Conservation (phyloP, 2,329 filamentous ascomycete species). For the Periconia sp. region DNA sequence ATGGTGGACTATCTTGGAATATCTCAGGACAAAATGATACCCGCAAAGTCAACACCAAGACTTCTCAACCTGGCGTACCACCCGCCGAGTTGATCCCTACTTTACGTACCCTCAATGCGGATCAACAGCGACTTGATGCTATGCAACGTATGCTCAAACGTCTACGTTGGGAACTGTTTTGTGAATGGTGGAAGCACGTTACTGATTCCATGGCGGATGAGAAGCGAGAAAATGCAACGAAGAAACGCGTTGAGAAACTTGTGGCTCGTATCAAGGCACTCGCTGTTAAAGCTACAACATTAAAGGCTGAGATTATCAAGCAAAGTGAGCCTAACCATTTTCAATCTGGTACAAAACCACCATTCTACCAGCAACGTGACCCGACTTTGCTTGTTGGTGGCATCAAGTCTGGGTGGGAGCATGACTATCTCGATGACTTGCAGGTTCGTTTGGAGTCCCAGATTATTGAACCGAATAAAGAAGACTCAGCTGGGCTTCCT, state of each 20-base stretch:
- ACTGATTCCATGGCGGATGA: conserved; percentile 21
- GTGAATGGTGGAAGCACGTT: conserved; percentile 51
- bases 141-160: conserved; percentile 19
- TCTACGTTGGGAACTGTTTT: conserved; percentile 50
- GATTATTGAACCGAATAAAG: background rate
- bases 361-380: conserved; percentile 43
- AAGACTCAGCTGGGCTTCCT: background rate
- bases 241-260: background rate
- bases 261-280: background rate
- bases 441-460: conserved; percentile 26
- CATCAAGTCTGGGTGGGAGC: conserved; percentile 48
- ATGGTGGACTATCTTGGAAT: too few relatives aligned
- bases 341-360: too few relatives aligned
- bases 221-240: background rate
- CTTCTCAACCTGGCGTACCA: background rate
- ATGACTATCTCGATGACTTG: conserved; percentile 42
- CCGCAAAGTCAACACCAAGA: background rate
- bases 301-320: too few relatives aligned
- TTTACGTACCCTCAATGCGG: conserved; percentile 24
- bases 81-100: background rate
- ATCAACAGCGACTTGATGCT: conserved; percentile 14
- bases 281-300: background rate
- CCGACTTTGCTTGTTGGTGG: conserved; percentile 49
- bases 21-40: too few relatives aligned
- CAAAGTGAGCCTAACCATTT: too few relatives aligned